Conservation (phyloP, 176 grass and related monocot genomes). For the Musa acuminata region DNA sequence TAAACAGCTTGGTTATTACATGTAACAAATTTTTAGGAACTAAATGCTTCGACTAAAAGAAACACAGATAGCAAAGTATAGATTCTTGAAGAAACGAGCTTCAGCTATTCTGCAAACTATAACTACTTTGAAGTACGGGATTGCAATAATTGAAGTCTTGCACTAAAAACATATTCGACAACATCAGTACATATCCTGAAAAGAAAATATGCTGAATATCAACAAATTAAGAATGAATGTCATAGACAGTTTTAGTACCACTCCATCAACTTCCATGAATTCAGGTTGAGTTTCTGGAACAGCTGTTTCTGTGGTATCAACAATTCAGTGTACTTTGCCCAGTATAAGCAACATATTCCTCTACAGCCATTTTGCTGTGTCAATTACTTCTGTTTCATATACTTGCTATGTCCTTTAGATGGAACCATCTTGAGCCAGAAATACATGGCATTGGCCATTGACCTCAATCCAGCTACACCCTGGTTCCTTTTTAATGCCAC, state of each 20-base stretch:
- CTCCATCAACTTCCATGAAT: background rate
- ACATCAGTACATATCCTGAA: constrained; percentile 45
- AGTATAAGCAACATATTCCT: background rate
- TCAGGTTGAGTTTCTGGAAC: background rate
- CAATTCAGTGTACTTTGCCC: background rate
- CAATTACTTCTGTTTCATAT: background rate
- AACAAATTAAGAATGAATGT: background rate
- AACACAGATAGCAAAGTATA: background rate
- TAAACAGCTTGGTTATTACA: background rate
- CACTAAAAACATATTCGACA: constrained; percentile 79
- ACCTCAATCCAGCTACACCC: constrained; percentile 38
- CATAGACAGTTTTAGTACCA: background rate
- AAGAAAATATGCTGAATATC: background rate
- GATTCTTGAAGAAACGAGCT: background rate
- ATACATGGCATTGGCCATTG: constrained; percentile 25
- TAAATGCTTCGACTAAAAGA: background rate
- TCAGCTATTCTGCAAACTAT: background rate
- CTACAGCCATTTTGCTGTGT: background rate
- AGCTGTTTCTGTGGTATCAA: background rate
- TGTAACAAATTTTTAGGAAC: background rate
- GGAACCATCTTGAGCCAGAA: constrained; percentile 31
- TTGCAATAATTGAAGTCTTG: constrained; percentile 34
- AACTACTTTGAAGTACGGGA: background rate
- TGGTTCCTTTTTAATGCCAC: constrained; percentile 37
- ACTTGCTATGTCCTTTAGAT: background rate